Conservation (phyloP, 2,329 filamentous ascomycete genomes). For the Xylariaceae sp. region DNA sequence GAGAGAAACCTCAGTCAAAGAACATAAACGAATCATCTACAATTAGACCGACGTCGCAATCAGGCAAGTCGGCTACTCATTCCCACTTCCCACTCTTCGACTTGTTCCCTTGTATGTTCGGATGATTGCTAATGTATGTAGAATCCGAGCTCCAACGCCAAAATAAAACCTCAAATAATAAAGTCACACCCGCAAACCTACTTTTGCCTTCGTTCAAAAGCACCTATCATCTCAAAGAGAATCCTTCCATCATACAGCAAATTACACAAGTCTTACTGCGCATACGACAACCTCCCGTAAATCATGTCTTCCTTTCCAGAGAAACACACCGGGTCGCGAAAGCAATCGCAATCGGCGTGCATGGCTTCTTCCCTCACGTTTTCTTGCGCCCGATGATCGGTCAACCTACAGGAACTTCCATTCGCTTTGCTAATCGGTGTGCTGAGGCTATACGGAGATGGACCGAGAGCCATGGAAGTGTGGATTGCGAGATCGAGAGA, state of each 20-base stretch:
- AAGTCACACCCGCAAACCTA: conserved; percentile 53
- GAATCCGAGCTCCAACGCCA: conserved; percentile 15
- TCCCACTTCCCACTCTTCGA: too few species aligned
- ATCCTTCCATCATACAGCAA: conserved; percentile 69
- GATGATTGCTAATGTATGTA: too few species aligned
- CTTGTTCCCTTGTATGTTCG: too few species aligned
- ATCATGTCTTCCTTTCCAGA: conserved; percentile 70
- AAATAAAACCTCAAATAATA: conserved; percentile 36
- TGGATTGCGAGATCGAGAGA: conserved; percentile 82
- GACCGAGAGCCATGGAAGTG: conserved; percentile 70
- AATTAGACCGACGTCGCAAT: conserved; percentile 35
- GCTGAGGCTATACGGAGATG: conserved; percentile 81
- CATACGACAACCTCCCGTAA: conserved; percentile 54
- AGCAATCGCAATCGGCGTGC: conserved; percentile 88
- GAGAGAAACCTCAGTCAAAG: conserved; percentile 46
- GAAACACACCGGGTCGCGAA: conserved; percentile 73
- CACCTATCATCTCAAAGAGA: conserved; percentile 66
- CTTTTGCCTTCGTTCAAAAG: conserved; percentile 67
- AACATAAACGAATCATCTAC: conserved; percentile 42
- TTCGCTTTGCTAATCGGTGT: conserved; percentile 86
- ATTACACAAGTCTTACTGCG: conserved; percentile 57
- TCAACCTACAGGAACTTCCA: conserved; percentile 91
- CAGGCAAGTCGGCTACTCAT: conserved; percentile 16
- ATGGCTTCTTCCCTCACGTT: conserved; percentile 87
- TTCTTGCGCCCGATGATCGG: conserved; percentile 88